Evolutionary conservation across 2,329 filamentous ascomycete genomes (phyloP).

Genomic region (Nigrograna mackinnonii): DNA sequence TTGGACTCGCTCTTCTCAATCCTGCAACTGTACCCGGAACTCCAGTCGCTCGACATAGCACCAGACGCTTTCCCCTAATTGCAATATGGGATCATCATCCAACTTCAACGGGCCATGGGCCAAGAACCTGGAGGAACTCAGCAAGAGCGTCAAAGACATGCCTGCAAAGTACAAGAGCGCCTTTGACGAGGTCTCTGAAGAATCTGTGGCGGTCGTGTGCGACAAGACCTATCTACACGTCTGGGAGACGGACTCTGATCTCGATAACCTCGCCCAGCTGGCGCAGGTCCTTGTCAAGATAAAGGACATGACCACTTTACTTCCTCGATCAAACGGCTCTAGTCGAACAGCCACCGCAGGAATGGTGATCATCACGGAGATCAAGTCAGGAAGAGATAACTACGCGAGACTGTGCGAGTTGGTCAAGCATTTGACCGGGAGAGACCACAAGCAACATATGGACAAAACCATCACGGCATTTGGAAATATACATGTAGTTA

Average conservation of each 20-base stretch:
- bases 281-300: conserved; percentile 33
- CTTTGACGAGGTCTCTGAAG: conserved; percentile 22
- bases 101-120: conserved; percentile 28
- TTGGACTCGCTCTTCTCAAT: too few species aligned
- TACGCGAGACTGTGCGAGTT: conserved; percentile 30
- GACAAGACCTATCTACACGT: conserved; percentile 27
- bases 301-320: conserved; percentile 1
- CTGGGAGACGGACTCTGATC: conserved; percentile 36
- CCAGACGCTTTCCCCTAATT: too few species aligned
- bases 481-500: conserved; percentile 30
- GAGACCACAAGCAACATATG: conserved; percentile 25
- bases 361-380: conserved; percentile 34
- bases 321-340: not conserved
- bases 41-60: too few species aligned
- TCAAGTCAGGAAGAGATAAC: conserved; percentile 15
- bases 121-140: conserved; percentile 23
- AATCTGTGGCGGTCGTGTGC: conserved; percentile 23
- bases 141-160: conserved; percentile 24
- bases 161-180: conserved; percentile 25
- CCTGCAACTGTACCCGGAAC: too few species aligned
- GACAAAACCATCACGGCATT: conserved; percentile 25
- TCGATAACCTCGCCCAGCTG: conserved; percentile 35
- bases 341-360: conserved; percentile 10
- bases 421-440: conserved; percentile 25
- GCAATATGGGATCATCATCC: too few species aligned